Conservation (phyloP, 2,329 filamentous ascomycete genomes). For the Talaromyces sp. region DNA sequence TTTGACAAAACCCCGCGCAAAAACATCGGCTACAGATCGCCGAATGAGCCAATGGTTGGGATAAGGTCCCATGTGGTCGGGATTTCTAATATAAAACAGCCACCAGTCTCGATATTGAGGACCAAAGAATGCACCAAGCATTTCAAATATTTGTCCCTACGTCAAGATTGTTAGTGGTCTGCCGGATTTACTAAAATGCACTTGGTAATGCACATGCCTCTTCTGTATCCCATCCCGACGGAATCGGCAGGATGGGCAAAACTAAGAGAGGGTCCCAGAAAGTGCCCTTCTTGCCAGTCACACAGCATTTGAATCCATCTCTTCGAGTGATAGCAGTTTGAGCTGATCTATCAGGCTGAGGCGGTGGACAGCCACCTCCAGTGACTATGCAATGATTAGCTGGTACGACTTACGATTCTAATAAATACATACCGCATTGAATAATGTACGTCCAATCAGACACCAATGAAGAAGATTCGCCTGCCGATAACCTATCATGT, state of each 20-base stretch:
- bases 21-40: background rate
- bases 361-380: background rate
- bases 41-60: background rate
- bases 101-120: constrained; percentile 2
- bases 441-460: background rate
- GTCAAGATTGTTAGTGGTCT: background rate
- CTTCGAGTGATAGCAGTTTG: background rate
- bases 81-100: background rate
- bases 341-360: background rate
- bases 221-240: background rate
- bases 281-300: background rate
- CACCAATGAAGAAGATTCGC: background rate
- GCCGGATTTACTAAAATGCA: background rate
- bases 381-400: background rate
- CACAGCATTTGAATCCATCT: background rate
- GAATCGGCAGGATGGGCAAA: background rate
- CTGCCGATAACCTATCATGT: background rate
- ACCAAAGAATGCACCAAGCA: constrained; percentile 1
- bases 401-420: background rate
- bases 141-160: background rate
- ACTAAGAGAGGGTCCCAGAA: background rate
- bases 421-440: background rate
- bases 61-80: background rate
- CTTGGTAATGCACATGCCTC: background rate
- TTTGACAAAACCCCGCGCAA: background rate